Evolutionary conservation across 495 filamentous ascomycete genomes (phyloP).

Genomic region (Aspergillus hancockii): DNA sequence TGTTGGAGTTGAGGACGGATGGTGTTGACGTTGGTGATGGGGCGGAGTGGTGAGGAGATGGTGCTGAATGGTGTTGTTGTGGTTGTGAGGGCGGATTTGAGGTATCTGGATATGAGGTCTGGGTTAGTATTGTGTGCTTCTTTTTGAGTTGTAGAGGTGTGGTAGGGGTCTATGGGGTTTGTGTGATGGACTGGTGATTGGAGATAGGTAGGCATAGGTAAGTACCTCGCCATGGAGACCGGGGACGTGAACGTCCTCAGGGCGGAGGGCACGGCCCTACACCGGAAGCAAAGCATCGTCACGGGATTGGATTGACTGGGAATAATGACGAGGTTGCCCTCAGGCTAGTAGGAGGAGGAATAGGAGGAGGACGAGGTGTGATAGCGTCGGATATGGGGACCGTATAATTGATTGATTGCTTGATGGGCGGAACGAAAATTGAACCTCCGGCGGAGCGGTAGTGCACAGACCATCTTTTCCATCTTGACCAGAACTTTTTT

Average conservation of each 20-base stretch:
- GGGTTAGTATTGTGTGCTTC: slow-evolving; percentile 1
- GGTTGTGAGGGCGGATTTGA: slow-evolving; percentile 9
- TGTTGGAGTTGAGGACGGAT: slow-evolving; percentile 29
- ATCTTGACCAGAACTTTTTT: slow-evolving; percentile 20
- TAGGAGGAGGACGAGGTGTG: slow-evolving; percentile 6
- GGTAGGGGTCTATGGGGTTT: neutral
- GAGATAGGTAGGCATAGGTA: no score
- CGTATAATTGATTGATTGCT: slow-evolving; percentile 28
- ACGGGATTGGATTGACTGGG: slow-evolving; percentile 1
- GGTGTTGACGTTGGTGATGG: slow-evolving; percentile 36
- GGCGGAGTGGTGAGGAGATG: slow-evolving; percentile 30
- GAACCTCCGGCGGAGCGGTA: slow-evolving; percentile 33
- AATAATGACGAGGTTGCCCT: neutral
- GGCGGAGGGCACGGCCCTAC: slow-evolving; percentile 34
- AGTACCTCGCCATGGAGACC: slow-evolving; percentile 15
- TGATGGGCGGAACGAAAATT: slow-evolving; percentile 36
- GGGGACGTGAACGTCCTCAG: slow-evolving; percentile 19
- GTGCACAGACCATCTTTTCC: slow-evolving; percentile 35
- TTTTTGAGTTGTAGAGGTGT: neutral
- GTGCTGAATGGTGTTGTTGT: slow-evolving; percentile 23
- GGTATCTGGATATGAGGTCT: slow-evolving; percentile 10
- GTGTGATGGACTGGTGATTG: no score
- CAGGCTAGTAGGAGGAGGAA: slow-evolving; percentile 4
- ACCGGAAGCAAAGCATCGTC: slow-evolving; percentile 37
- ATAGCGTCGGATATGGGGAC: neutral